Base-by-base conservation (phyloP, 2,329 filamentous ascomycete species). In the Aureobasidium sp. region DNA sequence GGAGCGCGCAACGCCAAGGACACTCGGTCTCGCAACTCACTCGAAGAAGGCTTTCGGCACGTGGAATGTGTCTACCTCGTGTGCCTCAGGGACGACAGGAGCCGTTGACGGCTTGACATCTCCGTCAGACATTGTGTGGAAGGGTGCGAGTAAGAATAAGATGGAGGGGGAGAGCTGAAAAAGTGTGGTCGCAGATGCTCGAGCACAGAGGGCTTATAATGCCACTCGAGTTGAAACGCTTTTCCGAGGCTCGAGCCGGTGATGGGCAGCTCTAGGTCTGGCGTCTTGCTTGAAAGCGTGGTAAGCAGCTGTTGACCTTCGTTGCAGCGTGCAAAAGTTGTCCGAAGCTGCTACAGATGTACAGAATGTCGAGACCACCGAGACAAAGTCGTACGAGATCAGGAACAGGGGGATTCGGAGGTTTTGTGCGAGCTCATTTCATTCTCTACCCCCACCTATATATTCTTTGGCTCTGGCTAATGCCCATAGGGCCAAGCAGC, bases 21-120 rank as follows among this genome's bases (percentile, higher is more conserved):
- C 13, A n/a, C 21, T 33, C 3, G 4, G 9, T 19, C 8, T 25
- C 10, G 57, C 57, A 35, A 68, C 71, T 67, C 63, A 73, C 71
- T 77, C 73, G 68, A 75, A 73, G 70, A 80, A 80, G n/a, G 75
- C 76, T 64, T 83, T 75, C 64, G 83, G 83, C 53, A 84, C 80
- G 69, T 83, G 78, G 74, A 77, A 90, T 21, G 87, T 91, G 74
- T 89, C 85, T 67, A 90, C 87, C 70, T 85, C 76, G 74, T 90
- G 87, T 69, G 88, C 87, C 79, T 91, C 88, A 63, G 81, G 79
- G 69, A 91, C 87, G 68, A 88, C 85, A 50, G 81, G 61, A 61
- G 67, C 63, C 33, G 64, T 66, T 27, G 69, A 68, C 33, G 75
- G 74, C 66, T 74, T 70, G 40, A 71, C 68, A 55, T 70, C 63